A percentile compares a stretch with the other conserved stretches of the same genome.
Conservation (phyloP, 345 rosid genomes). For the Boechera stricta region DNA sequence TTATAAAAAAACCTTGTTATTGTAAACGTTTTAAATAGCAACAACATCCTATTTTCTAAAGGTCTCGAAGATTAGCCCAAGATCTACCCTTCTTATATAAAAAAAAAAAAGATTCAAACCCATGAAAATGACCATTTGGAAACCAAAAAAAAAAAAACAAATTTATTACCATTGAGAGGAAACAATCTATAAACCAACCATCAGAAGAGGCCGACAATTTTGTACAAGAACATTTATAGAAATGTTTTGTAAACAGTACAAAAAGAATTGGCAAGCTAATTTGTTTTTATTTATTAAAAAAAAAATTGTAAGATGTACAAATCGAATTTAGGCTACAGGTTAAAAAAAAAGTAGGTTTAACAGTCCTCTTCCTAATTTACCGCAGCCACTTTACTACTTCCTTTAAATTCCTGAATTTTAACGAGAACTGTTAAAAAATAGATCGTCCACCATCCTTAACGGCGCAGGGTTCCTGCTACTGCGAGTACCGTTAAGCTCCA, state of each 20-base stretch:
- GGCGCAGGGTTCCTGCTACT: constrained; percentile 34
- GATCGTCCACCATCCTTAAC: constrained; percentile 42
- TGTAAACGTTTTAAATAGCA: background rate
- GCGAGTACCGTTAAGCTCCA: constrained; percentile 9
- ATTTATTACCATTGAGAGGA: constrained; percentile 1
- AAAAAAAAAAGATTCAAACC: background rate
- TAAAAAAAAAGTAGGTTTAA: constrained; percentile 16
- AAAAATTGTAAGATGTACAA: background rate
- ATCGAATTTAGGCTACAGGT: constrained; percentile 23
- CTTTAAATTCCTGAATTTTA: constrained; percentile 33
- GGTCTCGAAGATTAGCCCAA: background rate
- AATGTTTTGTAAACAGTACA: constrained; percentile 35
- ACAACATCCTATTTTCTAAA: background rate
- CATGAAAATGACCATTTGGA: background rate
- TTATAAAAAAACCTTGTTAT: background rate
- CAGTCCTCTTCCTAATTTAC: constrained; percentile 35
- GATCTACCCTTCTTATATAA: background rate
- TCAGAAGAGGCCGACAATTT: constrained; percentile 27
- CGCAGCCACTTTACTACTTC: constrained; percentile 14
- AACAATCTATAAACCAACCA: constrained; percentile 19
- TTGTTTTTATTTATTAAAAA: background rate
- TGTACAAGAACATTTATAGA: constrained; percentile 37
- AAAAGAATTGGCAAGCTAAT: background rate
- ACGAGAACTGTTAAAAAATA: constrained; percentile 40
- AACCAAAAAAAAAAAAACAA: background rate